Evolutionary conservation across 2,329 filamentous ascomycete genomes (phyloP).

Genomic region (Cercospora janseana): DNA sequence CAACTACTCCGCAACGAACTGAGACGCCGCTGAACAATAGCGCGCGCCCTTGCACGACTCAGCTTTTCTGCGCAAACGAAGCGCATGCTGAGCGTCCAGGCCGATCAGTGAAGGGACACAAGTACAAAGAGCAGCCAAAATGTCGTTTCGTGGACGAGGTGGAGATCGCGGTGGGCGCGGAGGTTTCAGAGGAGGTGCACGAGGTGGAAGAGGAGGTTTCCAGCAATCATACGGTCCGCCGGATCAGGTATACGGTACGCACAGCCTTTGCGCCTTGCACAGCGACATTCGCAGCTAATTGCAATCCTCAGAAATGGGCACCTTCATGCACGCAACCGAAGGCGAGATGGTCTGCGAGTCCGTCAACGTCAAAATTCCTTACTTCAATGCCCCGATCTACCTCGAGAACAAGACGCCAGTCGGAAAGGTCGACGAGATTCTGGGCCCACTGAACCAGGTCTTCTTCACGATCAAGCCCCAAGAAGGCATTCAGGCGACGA

Average conservation of each 20-base stretch:
- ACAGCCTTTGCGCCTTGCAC: not conserved
- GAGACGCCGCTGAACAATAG: not conserved
- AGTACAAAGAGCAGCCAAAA: conserved; percentile 16
- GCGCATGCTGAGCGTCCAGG: conserved; percentile 6
- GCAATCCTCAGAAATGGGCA: conserved; percentile 69
- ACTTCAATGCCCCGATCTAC: conserved; percentile 99
- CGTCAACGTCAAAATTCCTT: conserved; percentile 91
- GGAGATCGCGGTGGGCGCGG: conserved; percentile 28
- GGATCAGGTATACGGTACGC: conserved; percentile 44
- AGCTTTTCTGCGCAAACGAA: not conserved
- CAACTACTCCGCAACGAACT: not conserved
- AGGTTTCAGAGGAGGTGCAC: conserved; percentile 31
- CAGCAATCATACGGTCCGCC: conserved; percentile 45
- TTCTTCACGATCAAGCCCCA: conserved; percentile 98
- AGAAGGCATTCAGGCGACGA: conserved; percentile 90
- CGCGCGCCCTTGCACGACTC: too few species aligned
- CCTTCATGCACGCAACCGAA: conserved; percentile 90
- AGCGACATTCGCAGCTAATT: not conserved
- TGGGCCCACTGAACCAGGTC: conserved; percentile 95
- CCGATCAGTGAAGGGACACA: not conserved
- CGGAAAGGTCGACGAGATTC: conserved; percentile 96
- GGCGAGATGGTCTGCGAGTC: conserved; percentile 98
- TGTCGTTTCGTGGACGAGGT: conserved; percentile 33
- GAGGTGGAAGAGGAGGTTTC: conserved; percentile 38
- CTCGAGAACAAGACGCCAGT: conserved; percentile 91